Conservation (phyloP, 441 rosid species). For the Gossypium lobatum region DNA sequence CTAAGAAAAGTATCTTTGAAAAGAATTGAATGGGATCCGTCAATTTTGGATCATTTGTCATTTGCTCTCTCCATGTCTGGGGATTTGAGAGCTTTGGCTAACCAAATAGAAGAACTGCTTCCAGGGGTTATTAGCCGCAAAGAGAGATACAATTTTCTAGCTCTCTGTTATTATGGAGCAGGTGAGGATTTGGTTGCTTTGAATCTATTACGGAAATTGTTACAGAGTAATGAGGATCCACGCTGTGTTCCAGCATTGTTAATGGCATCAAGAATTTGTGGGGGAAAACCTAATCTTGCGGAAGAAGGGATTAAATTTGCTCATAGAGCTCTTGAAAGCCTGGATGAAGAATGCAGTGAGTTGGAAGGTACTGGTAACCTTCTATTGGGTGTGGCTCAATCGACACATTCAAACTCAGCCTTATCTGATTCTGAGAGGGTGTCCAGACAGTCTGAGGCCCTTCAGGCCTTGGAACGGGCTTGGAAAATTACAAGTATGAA, state of each 20-base stretch:
- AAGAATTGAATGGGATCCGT: constrained; percentile 63
- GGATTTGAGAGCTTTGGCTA: constrained; percentile 50
- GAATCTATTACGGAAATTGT: constrained; percentile 59
- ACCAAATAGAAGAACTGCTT: constrained; percentile 57
- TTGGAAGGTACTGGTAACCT: constrained; percentile 44
- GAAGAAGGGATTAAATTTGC: constrained; percentile 68
- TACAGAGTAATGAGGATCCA: constrained; percentile 47
- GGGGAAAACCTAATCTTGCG: constrained; percentile 35
- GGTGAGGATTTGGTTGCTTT: constrained; percentile 67
- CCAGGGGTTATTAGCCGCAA: constrained; percentile 52
- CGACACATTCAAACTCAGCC: constrained; percentile 45
- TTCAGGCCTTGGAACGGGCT: constrained; percentile 51
- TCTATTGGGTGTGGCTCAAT: constrained; percentile 51
- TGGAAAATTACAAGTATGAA: constrained; percentile 36
- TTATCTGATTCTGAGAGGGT: constrained; percentile 44
- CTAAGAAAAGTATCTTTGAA: constrained; percentile 55
- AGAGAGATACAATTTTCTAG: constrained; percentile 46
- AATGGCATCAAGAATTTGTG: constrained; percentile 73
- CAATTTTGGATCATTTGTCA: constrained; percentile 71
- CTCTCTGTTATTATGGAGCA: constrained; percentile 65
- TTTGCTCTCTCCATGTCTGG: constrained; percentile 72
- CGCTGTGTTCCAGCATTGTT: constrained; percentile 44
- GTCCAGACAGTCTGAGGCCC: constrained; percentile 46
- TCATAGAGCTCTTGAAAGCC: constrained; percentile 41
- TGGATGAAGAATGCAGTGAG: constrained; percentile 39